These are phyloP conservation scores for Trypanosoma melophagium DNA, from an alignment of 208 protist species.

Conservation along the genomic window DNA sequence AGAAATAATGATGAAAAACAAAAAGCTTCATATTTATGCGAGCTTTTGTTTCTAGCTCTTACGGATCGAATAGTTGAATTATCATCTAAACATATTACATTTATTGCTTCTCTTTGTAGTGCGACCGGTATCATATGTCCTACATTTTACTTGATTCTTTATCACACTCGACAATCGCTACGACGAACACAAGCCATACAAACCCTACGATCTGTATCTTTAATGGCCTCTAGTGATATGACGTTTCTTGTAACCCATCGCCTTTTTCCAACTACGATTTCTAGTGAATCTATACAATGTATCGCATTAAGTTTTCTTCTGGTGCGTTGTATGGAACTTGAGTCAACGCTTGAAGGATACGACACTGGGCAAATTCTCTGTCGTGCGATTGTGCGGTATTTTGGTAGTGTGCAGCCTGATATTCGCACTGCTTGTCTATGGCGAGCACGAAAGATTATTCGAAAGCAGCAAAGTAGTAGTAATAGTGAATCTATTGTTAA, in stretches of 20 bases:
- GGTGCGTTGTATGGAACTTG: slow-evolving; percentile 30
- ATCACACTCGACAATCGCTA: slow-evolving; percentile 19
- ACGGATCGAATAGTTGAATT: slow-evolving; percentile 22
- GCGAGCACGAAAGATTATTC: slow-evolving; percentile 12
- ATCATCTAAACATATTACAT: slow-evolving; percentile 41
- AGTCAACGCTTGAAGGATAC: slow-evolving; percentile 16
- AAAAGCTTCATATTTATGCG: slow-evolving; percentile 11
- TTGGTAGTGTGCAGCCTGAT: slow-evolving; percentile 13
- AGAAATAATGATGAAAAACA: not conserved
- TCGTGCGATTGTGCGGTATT: slow-evolving; percentile 10
- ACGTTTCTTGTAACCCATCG: too few species aligned
- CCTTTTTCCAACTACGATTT: not conserved
- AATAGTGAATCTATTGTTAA: too few species aligned
- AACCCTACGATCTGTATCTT: slow-evolving; percentile 7
- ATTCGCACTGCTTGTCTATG: slow-evolving; percentile 17
- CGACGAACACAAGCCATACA: slow-evolving; percentile 28
- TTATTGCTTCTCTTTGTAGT: slow-evolving; percentile 23
- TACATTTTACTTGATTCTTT: slow-evolving; percentile 19
- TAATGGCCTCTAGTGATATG: slow-evolving; percentile 6
- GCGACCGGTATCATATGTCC: slow-evolving; percentile 7
- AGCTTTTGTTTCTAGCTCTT: slow-evolving; percentile 14
- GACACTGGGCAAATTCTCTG: slow-evolving; percentile 14
- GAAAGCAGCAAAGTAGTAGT: too few species aligned
- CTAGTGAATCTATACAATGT: not conserved
- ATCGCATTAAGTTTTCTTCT: slow-evolving; percentile 20